A percentile compares a stretch with the other conserved stretches of the same genome.
These are phyloP conservation scores for Anisodus acutangulus DNA, from an alignment of 257 asterid species.

Conservation along the genomic window DNA sequence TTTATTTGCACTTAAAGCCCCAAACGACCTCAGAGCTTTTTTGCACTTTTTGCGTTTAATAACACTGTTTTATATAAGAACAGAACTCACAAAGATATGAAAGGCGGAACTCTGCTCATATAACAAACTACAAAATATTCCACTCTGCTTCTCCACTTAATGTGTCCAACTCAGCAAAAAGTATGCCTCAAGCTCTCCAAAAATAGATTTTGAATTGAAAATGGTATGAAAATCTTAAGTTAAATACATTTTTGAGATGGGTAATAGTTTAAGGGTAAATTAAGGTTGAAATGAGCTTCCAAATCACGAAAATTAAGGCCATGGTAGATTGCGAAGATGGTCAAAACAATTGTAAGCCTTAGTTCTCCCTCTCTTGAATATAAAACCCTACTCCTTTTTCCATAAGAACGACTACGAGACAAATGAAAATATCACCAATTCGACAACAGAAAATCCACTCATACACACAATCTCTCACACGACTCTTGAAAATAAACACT, in stretches of 20 bases:
- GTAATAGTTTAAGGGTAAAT: not conserved
- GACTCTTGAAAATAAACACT: not conserved
- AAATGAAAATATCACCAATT: not conserved
- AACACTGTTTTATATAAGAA: not conserved
- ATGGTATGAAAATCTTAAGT: not conserved
- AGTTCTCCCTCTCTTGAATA: not conserved
- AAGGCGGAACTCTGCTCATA: not conserved
- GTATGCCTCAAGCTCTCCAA: not conserved
- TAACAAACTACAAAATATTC: not conserved
- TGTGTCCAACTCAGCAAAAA: not conserved
- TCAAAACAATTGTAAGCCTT: not conserved
- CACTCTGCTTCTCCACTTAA: not conserved
- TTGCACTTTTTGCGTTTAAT: no score
- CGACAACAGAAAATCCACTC: not conserved
- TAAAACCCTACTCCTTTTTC: constrained; percentile 22
- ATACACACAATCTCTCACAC: not conserved
- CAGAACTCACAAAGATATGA: not conserved
- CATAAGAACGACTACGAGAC: not conserved
- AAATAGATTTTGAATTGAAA: not conserved
- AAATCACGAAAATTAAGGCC: not conserved
- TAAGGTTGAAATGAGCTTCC: not conserved
- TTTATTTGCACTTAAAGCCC: no score
- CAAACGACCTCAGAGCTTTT: no score
- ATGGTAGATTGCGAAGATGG: not conserved
- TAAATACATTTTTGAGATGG: not conserved